phyloP scores from a whole-genome alignment of 305 asterid genomes.

The Withania somnifera region DNA sequence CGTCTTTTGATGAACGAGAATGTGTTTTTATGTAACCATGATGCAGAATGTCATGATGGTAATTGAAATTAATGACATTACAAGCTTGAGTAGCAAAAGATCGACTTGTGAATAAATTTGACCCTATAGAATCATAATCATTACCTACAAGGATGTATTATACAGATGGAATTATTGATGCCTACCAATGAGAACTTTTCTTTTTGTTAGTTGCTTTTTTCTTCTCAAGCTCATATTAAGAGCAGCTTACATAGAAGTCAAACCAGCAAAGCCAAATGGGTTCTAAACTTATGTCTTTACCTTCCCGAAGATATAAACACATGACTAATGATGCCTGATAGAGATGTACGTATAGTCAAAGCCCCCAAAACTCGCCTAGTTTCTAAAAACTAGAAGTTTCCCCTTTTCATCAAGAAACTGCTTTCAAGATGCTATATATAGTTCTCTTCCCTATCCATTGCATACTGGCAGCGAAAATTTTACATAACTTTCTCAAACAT shows the following conservation, averaged over 20 bases:
- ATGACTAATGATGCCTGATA: background rate
- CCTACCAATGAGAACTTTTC: background rate
- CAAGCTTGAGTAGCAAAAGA: background rate
- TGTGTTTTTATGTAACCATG: too few relatives aligned
- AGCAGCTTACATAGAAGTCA: too few relatives aligned
- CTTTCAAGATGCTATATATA: background rate
- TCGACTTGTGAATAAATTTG: background rate
- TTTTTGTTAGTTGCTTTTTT: too few relatives aligned
- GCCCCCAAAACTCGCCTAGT: background rate
- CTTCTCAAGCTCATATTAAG: too few relatives aligned
- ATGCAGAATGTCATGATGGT: background rate
- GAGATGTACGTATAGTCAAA: background rate
- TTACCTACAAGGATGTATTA: too few relatives aligned
- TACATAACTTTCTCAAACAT: background rate
- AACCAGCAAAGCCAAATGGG: background rate
- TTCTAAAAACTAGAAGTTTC: background rate
- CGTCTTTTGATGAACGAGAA: too few relatives aligned
- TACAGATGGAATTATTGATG: background rate
- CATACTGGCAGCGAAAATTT: background rate
- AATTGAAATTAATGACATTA: background rate
- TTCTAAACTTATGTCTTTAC: background rate
- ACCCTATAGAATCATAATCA: background rate
- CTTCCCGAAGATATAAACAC: background rate
- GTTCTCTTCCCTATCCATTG: background rate
- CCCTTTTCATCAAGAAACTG: background rate